Evolutionary conservation across 2,329 filamentous ascomycete species (phyloP).

Genomic region (Beauveria sp.): DNA sequence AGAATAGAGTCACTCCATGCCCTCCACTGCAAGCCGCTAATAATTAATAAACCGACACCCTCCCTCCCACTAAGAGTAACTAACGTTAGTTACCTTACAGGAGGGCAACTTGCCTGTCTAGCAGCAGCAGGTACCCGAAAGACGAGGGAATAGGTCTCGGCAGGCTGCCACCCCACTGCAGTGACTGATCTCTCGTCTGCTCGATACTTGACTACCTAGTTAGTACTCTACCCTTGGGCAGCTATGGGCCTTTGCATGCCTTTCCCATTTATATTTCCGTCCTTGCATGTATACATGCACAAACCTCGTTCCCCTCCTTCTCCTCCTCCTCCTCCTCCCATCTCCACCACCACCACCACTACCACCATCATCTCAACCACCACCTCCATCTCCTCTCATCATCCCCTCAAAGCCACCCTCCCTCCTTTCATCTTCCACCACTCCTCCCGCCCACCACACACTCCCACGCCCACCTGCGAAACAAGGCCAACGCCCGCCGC

Average conservation of each 20-base stretch:
- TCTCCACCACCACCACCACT: constrained; percentile 18
- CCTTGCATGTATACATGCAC: constrained; percentile 10
- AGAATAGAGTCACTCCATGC: not conserved
- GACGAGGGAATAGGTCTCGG: too few species aligned
- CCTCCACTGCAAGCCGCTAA: not conserved
- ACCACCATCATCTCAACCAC: constrained; percentile 16
- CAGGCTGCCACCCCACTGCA: too few species aligned
- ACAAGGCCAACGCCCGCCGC: constrained; percentile 1
- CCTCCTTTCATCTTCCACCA: constrained; percentile 16
- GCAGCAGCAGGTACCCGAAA: not conserved
- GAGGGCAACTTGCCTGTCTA: not conserved
- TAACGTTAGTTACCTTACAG: not conserved
- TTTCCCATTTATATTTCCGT: constrained; percentile 9
- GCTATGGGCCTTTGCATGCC: not conserved
- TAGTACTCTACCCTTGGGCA: not conserved
- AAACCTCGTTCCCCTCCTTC: constrained; percentile 4
- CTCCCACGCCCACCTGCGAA: constrained; percentile 7
- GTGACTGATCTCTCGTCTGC: too few species aligned
- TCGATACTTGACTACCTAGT: not conserved
- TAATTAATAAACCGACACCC: not conserved
- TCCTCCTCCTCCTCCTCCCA: constrained; percentile 13
- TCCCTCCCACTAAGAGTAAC: not conserved
- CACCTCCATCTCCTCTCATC: constrained; percentile 9
- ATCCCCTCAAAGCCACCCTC: not conserved
- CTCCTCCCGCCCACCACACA: constrained; percentile 12